phyloP scores from a whole-genome alignment of 495 filamentous ascomycete genomes.

The Parathielavia hyrcaniae region DNA sequence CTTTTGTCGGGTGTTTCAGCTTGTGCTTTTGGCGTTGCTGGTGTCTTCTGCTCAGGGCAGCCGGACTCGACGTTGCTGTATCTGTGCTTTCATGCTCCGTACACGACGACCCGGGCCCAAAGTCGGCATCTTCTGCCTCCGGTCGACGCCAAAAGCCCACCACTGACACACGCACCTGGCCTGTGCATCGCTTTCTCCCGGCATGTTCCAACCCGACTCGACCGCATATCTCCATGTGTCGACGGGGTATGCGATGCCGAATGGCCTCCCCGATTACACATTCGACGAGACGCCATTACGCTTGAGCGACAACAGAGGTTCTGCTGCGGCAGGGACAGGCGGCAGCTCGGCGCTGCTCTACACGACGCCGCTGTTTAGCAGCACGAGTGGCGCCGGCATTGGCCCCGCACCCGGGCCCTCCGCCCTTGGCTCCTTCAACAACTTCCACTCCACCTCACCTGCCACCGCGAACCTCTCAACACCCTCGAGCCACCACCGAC shows the following conservation, averaged over 20 bases:
- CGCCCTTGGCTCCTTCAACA: conserved; percentile 22
- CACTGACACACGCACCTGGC: not conserved
- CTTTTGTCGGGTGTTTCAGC: not conserved
- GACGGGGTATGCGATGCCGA: conserved; percentile 35
- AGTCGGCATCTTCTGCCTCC: conserved; percentile 2
- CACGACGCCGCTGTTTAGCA: conserved; percentile 25
- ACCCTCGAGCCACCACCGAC: conserved; percentile 17
- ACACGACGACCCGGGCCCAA: not conserved
- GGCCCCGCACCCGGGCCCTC: conserved; percentile 37
- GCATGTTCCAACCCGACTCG: conserved; percentile 52
- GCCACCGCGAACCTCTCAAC: conserved; percentile 24
- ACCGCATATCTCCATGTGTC: conserved; percentile 41
- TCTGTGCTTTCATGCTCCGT: conserved; percentile 10
- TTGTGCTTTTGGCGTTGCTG: conserved; percentile 5
- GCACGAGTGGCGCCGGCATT: conserved; percentile 20
- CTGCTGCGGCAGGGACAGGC: conserved; percentile 20
- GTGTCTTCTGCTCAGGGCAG: conserved; percentile 3
- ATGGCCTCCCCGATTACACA: conserved; percentile 41
- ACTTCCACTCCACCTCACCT: conserved; percentile 27
- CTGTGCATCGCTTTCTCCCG: conserved; percentile 16
- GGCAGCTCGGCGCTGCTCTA: conserved; percentile 22
- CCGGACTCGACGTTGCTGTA: conserved; percentile 4
- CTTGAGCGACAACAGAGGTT: conserved; percentile 23
- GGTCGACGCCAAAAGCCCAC: conserved; percentile 2
- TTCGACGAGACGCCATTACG: conserved; percentile 40